These are phyloP conservation scores for Hypoxylon sp. DNA, from an alignment of 2,329 filamentous ascomycete genomes.

Conservation along the genomic window DNA sequence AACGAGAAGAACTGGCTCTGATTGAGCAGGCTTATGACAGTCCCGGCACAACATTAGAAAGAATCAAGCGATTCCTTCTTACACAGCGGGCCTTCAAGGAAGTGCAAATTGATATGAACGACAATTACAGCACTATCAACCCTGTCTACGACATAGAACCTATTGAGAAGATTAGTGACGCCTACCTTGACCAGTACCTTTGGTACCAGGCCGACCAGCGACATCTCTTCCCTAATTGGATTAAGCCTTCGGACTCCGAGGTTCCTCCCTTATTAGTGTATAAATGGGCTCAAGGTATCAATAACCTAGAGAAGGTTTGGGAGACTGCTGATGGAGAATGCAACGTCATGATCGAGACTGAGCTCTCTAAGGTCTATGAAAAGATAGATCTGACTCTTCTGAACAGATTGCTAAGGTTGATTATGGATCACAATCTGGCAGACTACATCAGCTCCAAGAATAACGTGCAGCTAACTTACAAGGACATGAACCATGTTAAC, in stretches of 20 bases:
- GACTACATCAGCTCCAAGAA: conserved; percentile 99
- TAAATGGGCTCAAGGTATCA: conserved; percentile 99
- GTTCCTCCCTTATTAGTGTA: conserved; percentile 94
- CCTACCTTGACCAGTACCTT: conserved; percentile 97
- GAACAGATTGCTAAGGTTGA: conserved; percentile 91
- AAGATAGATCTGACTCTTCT: conserved; percentile 98
- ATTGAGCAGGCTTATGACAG: conserved; percentile 99
- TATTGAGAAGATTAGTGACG: conserved; percentile 99
- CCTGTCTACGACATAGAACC: conserved; percentile 99
- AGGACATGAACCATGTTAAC: conserved; percentile 99
- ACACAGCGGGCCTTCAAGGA: conserved; percentile 99
- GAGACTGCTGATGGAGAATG: conserved; percentile 94
- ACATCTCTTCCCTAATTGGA: conserved; percentile 97
- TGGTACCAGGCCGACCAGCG: conserved; percentile 99
- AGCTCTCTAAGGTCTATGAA: conserved; percentile 99
- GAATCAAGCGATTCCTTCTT: conserved; percentile 97
- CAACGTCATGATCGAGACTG: conserved; percentile 98
- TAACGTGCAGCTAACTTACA: conserved; percentile 98
- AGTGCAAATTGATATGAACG: conserved; percentile 99
- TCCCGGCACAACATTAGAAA: conserved; percentile 92
- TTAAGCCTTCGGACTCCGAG: conserved; percentile 98
- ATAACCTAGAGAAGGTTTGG: conserved; percentile 97
- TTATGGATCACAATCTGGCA: conserved; percentile 99
- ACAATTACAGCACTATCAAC: conserved; percentile 99
- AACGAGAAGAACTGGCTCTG: conserved; percentile 94